phyloP scores from a whole-genome alignment of 192 early-diverging fungal species.

The Dispira parvispora region DNA sequence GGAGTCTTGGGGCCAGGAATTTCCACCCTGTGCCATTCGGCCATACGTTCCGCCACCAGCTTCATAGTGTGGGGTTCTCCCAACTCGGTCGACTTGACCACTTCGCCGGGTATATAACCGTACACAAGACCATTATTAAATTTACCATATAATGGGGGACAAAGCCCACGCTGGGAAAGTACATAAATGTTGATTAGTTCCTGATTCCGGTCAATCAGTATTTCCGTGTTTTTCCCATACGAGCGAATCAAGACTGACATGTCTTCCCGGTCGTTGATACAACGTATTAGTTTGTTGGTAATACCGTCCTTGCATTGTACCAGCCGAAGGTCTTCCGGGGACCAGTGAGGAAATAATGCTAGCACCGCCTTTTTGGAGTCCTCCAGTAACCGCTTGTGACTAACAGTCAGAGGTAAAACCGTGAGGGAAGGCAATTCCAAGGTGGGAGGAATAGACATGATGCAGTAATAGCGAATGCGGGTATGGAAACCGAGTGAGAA shows the following conservation, averaged over 20 bases:
- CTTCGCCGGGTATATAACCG: constrained; percentile 63
- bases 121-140: constrained; percentile 90
- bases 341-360: constrained; percentile 44
- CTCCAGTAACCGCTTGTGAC: constrained; percentile 38
- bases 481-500: too few species aligned
- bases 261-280: constrained; percentile 36
- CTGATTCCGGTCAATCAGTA: constrained; percentile 75
- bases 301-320: constrained; percentile 65
- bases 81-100: constrained; percentile 60
- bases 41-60: constrained; percentile 62
- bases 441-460: neutral
- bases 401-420: constrained; percentile 18
- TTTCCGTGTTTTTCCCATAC: constrained; percentile 74
- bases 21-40: constrained; percentile 61
- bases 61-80: constrained; percentile 44
- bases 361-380: constrained; percentile 35
- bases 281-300: constrained; percentile 67
- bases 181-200: constrained; percentile 71
- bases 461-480: too few species aligned
- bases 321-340: constrained; percentile 32
- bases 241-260: constrained; percentile 64
- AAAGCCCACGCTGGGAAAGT: constrained; percentile 47
- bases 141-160: constrained; percentile 63
- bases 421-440: constrained; percentile 1
- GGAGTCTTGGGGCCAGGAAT: constrained; percentile 22